phyloP scores from a whole-genome alignment of 371 early-diverging fungal species.

The Neoconidiobolus thromboides region DNA sequence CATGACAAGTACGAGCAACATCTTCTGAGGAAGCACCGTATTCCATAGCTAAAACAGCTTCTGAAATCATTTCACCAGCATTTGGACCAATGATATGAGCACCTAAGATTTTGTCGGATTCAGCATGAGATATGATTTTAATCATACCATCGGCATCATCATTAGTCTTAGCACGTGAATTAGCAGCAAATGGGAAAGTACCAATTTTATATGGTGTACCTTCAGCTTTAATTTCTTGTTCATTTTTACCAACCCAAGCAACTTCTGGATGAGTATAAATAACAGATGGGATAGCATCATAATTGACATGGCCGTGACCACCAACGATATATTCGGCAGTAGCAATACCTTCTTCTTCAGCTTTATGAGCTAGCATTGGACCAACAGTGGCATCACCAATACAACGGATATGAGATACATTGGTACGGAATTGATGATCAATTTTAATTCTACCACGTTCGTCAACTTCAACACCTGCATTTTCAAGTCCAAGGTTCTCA shows the following conservation, averaged over 20 bases:
- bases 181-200: constrained; percentile 88
- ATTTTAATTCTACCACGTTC: constrained; percentile 75
- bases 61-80: constrained; percentile 98
- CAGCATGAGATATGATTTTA: constrained; percentile 88
- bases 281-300: constrained; percentile 91
- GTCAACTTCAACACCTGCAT: constrained; percentile 73
- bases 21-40: constrained; percentile 94
- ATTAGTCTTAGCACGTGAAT: constrained; percentile 94
- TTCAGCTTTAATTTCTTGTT: constrained; percentile 73
- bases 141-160: constrained; percentile 86
- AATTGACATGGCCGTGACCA: constrained; percentile 95
- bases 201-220: constrained; percentile 77
- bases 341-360: constrained; percentile 97
- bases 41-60: constrained; percentile 92
- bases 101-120: constrained; percentile 90
- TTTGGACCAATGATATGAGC: constrained; percentile 95
- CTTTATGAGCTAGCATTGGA: constrained; percentile 98
- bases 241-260: constrained; percentile 96
- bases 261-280: constrained; percentile 98
- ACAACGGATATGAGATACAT: constrained; percentile 71
- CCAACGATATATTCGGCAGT: constrained; percentile 81
- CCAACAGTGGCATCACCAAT: constrained; percentile 95
- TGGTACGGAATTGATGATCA: constrained; percentile 79
- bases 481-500: constrained; percentile 75
- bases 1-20: constrained; percentile 93